Percentiles rank a stretch among this genome's conserved stretches.
Conservation (phyloP, 1,139 yeast species). For the Suhomyces wounanorum region DNA sequence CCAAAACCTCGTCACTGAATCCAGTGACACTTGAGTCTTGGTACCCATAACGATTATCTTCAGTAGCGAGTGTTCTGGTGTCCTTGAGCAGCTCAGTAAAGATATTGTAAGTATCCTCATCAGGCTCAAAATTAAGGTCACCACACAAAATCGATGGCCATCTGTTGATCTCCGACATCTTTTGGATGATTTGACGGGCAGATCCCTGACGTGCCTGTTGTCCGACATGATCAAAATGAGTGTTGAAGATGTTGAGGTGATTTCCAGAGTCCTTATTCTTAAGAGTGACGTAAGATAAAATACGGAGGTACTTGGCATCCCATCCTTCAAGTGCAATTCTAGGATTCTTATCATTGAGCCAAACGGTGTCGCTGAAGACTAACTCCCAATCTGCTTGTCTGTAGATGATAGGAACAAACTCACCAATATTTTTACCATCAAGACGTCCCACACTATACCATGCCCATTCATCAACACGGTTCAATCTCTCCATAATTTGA, state of each 20-base stretch:
- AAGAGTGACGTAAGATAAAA: slow-evolving; percentile 48
- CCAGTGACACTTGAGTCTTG: slow-evolving; percentile 51
- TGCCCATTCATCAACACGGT: slow-evolving; percentile 32
- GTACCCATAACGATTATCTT: slow-evolving; percentile 44
- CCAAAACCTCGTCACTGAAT: slow-evolving; percentile 39
- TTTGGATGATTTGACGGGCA: slow-evolving; percentile 45
- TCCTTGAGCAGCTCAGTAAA: slow-evolving; percentile 39
- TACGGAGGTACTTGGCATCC: slow-evolving; percentile 56
- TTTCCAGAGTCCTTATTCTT: slow-evolving; percentile 30
- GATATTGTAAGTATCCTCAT: slow-evolving; percentile 25
- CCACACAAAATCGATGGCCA: slow-evolving; percentile 46
- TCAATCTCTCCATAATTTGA: slow-evolving; percentile 33
- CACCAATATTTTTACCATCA: slow-evolving; percentile 36
- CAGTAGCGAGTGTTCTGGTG: slow-evolving; percentile 25
- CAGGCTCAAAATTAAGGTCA: slow-evolving; percentile 23
- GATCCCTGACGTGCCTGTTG: slow-evolving; percentile 46
- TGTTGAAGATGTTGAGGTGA: slow-evolving; percentile 48
- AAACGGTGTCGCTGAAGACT: slow-evolving; percentile 33
- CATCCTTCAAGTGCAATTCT: slow-evolving; percentile 44
- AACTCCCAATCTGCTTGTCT: slow-evolving; percentile 35
- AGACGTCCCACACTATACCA: slow-evolving; percentile 39
- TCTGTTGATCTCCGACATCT: slow-evolving; percentile 37
- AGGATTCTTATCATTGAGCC: slow-evolving; percentile 36
- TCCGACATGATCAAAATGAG: slow-evolving; percentile 61
- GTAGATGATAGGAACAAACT: slow-evolving; percentile 38